Percentiles rank a stretch among this genome's conserved stretches.
Evolutionary conservation across 2,329 filamentous ascomycete genomes (phyloP).

Genomic region (Bipolaris oryzae): DNA sequence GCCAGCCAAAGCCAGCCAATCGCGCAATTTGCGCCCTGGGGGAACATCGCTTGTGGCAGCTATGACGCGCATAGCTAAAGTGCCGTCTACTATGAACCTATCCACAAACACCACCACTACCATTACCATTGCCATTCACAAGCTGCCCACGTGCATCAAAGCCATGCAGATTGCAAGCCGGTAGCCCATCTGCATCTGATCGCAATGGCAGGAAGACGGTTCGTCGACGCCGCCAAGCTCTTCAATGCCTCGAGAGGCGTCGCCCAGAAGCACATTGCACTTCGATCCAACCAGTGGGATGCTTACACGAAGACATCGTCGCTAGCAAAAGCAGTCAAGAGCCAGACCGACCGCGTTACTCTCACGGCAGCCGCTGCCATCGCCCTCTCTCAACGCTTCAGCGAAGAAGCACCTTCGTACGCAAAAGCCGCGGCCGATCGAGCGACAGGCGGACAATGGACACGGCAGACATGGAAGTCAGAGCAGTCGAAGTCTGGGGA

Average conservation of each 20-base stretch:
- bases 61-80: constrained; percentile 41
- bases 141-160: neutral
- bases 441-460: constrained; percentile 24
- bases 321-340: constrained; percentile 66
- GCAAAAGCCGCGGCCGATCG: constrained; percentile 31
- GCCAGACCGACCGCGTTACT: constrained; percentile 65
- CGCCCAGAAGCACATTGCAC: constrained; percentile 61
- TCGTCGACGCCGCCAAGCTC: constrained; percentile 59
- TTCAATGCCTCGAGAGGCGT: constrained; percentile 56
- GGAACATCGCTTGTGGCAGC: constrained; percentile 27
- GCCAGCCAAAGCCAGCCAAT: constrained; percentile 7
- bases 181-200: constrained; percentile 19
- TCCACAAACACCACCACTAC: constrained; percentile 1
- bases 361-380: constrained; percentile 66
- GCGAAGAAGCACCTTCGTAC: constrained; percentile 54
- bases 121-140: neutral
- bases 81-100: neutral
- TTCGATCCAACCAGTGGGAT: constrained; percentile 67
- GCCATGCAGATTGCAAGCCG: constrained; percentile 21
- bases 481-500: constrained; percentile 8
- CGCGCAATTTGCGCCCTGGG: constrained; percentile 2
- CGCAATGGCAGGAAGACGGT: constrained; percentile 58
- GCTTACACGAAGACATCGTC: constrained; percentile 68
- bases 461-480: constrained; percentile 15
- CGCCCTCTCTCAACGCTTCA: constrained; percentile 63